phyloP scores from a whole-genome alignment of 129 eudicot species.

The Rutidosis leptorrhynchoides region DNA sequence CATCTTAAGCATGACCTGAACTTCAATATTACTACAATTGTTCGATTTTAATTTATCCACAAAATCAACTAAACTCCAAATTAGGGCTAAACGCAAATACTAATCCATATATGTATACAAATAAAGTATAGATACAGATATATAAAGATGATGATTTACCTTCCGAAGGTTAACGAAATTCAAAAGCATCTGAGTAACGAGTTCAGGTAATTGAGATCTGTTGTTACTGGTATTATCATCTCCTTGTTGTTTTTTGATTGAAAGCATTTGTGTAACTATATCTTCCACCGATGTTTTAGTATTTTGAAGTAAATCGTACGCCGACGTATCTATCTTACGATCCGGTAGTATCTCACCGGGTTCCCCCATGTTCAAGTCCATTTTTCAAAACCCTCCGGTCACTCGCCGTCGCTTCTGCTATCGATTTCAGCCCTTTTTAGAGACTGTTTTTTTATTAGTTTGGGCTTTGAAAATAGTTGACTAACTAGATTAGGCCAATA shows the following conservation, averaged over 20 bases:
- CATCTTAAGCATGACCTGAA: neutral
- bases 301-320: conserved; percentile 61
- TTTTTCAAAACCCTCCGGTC: neutral
- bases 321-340: conserved; percentile 60
- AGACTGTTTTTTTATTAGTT: neutral
- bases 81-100: conserved; percentile 3
- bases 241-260: conserved; percentile 48
- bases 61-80: neutral
- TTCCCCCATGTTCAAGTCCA: conserved; percentile 81
- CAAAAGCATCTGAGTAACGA: conserved; percentile 73
- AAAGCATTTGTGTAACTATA: conserved; percentile 66
- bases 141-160: conserved; percentile 34
- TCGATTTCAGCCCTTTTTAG: neutral
- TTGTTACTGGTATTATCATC: neutral
- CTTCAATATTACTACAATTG: neutral
- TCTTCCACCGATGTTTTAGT: conserved; percentile 59
- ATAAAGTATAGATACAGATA: neutral
- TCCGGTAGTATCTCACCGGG: conserved; percentile 80
- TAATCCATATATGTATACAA: neutral
- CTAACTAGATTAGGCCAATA: neutral
- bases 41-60: neutral
- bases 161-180: conserved; percentile 86
- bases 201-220: conserved; percentile 68
- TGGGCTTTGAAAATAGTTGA: neutral
- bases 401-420: neutral